Evolutionary conservation across 2,329 filamentous ascomycete genomes (phyloP).

Genomic region (Sarocladium kiliense): DNA sequence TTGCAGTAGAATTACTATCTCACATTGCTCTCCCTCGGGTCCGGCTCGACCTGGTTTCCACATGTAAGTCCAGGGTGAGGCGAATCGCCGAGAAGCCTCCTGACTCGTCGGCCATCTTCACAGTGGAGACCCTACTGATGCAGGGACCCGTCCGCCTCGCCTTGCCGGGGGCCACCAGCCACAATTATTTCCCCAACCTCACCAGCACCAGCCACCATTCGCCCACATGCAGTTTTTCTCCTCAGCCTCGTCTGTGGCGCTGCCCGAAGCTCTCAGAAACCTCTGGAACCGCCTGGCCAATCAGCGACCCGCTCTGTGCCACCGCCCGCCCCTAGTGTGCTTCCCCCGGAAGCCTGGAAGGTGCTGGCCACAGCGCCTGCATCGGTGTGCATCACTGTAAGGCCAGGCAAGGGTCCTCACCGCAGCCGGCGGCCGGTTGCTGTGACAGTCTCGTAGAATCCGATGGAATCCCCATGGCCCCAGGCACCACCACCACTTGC

Average conservation of each 20-base stretch:
- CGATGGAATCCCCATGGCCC: constrained; percentile 36
- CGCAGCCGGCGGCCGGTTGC: constrained; percentile 1
- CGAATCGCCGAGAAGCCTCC: constrained; percentile 1
- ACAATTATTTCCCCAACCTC: neutral
- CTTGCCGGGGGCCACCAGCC: neutral
- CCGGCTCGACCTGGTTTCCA: neutral
- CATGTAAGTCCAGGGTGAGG: neutral
- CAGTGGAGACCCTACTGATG: neutral
- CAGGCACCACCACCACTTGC: constrained; percentile 20
- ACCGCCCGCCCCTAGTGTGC: neutral
- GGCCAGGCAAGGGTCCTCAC: constrained; percentile 8
- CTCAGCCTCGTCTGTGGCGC: constrained; percentile 8
- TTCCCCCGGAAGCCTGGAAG: neutral
- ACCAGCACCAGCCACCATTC: neutral
- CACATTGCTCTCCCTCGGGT: no score
- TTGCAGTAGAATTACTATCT: no score
- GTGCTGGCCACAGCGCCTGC: neutral
- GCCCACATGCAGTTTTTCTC: neutral
- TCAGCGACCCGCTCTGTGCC: constrained; percentile 15
- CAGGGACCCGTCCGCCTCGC: constrained; percentile 7
- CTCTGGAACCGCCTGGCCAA: constrained; percentile 20
- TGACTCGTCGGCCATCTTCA: neutral
- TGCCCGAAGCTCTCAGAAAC: constrained; percentile 17
- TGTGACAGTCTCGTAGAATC: constrained; percentile 32
- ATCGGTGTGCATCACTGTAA: neutral